Base-by-base conservation (phyloP, 371 early-diverging fungal genomes). In the Apophysomyces trapeziformis region DNA sequence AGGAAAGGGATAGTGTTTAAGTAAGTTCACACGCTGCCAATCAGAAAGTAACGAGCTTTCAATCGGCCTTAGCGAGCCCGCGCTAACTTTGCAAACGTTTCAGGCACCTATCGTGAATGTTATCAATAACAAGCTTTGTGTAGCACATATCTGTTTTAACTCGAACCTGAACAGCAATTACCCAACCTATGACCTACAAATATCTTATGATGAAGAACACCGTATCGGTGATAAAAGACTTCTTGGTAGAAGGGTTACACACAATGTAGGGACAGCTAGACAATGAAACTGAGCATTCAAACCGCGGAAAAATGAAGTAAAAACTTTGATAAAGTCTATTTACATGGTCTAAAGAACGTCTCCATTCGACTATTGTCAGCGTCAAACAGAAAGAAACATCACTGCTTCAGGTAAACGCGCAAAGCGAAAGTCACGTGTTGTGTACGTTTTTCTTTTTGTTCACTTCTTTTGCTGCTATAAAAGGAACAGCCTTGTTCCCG, bases 401-500 rank as follows among this genome's bases (percentile, higher is more conserved):
- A 2, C 2, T 26, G 32, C 32, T 26, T 26, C 3, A 26, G 32
- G 32, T 26, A 26, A 26, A 26, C 32, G 14, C 4, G 43, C 43
- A 43, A 43, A 26, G 32, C 32, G 43, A 43, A 43, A 43, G 43
- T 43, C 43, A 43, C 43, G 43, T 43, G 43, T 43, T 43, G 5
- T 43, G 43, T 14, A 5, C 43, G 14, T 12, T 43, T 12, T 43
- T 43, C 43, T 43, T 2, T 43, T 43, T 43, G 43, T 43, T 43
- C 43, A 43, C 43, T 43, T 43, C 43, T 4, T 43, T 43, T 14
- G 43, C 43, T 43, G 43, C 46, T 13, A 13, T 45, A 45, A n/a
- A 45, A 45, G 46, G 46, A 45, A 45, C 46, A 45, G 46, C 46
- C 46, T 18, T 45, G 46, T 45, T 45, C 16, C 46, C 46, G 46